Evolutionary conservation across 371 early-diverging fungal genomes (phyloP).

Genomic region (Apophysomyces ossiformis): DNA sequence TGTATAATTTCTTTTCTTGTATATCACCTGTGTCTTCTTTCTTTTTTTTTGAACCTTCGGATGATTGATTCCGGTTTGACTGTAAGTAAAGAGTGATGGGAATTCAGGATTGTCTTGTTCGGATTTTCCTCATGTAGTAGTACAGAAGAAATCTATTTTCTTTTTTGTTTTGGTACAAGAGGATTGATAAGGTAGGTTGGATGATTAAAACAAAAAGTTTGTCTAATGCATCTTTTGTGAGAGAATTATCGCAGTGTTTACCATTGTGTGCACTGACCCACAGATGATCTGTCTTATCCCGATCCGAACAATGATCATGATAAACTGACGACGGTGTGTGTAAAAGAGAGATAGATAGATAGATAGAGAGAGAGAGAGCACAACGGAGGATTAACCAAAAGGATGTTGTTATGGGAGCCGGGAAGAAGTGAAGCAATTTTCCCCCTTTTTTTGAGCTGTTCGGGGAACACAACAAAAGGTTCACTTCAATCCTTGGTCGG

Average conservation of each 20-base stretch:
- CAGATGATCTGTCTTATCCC: slow-evolving; percentile 9
- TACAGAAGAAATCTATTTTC: slow-evolving; percentile 7
- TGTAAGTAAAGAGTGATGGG: background rate
- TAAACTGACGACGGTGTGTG: slow-evolving; percentile 1
- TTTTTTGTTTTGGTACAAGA: background rate
- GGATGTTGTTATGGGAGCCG: too few species aligned
- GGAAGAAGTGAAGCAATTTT: too few species aligned
- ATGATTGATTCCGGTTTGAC: background rate
- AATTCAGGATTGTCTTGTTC: slow-evolving; percentile 2
- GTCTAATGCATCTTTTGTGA: background rate
- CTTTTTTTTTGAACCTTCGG: background rate
- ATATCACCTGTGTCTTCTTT: slow-evolving; percentile 2
- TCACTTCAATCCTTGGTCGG: slow-evolving; percentile 10
- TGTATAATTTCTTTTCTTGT: background rate
- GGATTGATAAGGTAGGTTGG: background rate
- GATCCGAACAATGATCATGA: slow-evolving; percentile 7
- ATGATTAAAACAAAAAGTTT: background rate
- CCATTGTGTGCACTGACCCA: slow-evolving; percentile 6
- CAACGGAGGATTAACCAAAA: background rate
- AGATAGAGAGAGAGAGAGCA: background rate
- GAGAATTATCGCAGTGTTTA: background rate
- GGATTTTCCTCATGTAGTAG: slow-evolving; percentile 8
- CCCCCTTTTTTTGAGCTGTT: slow-evolving; percentile 5
- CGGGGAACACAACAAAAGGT: slow-evolving; percentile 8
- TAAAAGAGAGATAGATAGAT: background rate